phyloP scores from a whole-genome alignment of 2,329 filamentous ascomycete species.

The Penicillium glabrum region DNA sequence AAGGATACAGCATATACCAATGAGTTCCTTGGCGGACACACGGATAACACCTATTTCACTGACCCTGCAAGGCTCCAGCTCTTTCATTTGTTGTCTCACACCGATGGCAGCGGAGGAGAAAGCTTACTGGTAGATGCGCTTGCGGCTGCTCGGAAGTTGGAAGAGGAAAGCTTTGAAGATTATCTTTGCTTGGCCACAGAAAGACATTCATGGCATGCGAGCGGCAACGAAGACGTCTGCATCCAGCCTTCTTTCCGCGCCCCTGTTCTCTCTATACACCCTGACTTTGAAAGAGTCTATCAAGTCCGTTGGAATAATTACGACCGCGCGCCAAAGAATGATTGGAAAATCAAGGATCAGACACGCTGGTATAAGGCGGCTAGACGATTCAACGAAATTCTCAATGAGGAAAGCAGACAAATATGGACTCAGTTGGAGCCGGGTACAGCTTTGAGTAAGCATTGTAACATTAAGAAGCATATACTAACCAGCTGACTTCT shows the following conservation, averaged over 20 bases:
- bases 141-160: conserved; percentile 64
- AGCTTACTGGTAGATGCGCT: conserved; percentile 88
- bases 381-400: conserved; percentile 67
- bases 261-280: conserved; percentile 68
- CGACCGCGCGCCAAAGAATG: conserved; percentile 70
- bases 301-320: conserved; percentile 93
- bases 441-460: conserved; percentile 72
- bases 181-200: conserved; percentile 60
- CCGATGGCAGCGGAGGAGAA: conserved; percentile 63
- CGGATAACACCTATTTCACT: conserved; percentile 93
- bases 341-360: conserved; percentile 52
- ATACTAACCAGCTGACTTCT: background rate
- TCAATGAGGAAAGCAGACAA: conserved; percentile 65
- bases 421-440: conserved; percentile 81
- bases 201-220: conserved; percentile 74
- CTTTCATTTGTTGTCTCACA: conserved; percentile 87
- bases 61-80: conserved; percentile 89
- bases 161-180: conserved; percentile 52
- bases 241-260: conserved; percentile 71
- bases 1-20: conserved; percentile 93
- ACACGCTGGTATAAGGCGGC: conserved; percentile 78
- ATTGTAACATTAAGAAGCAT: background rate
- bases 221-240: conserved; percentile 79
- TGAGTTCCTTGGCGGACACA: conserved; percentile 78
- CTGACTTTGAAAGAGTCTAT: conserved; percentile 45